These are phyloP conservation scores for Podaxis carcinomalis DNA, from an alignment of 768 basidiomycete genomes.

Conservation along the genomic window DNA sequence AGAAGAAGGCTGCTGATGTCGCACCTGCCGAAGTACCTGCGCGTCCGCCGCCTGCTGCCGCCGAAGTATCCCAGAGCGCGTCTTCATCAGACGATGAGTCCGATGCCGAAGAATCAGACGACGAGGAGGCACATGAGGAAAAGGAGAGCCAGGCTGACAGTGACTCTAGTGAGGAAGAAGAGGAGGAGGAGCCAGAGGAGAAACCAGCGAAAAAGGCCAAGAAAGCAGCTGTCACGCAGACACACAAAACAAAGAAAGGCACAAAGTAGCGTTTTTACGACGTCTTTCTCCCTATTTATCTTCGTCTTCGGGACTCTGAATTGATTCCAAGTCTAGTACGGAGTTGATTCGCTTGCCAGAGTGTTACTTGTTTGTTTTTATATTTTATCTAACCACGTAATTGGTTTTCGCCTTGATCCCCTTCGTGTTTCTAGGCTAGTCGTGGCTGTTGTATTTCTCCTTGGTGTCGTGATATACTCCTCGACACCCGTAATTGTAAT, in stretches of 20 bases:
- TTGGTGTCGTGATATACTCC: constrained; percentile 1
- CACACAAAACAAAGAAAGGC: constrained; percentile 7
- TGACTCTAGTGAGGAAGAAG: constrained; percentile 28
- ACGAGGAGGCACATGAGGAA: constrained; percentile 29
- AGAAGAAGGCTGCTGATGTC: constrained; percentile 19
- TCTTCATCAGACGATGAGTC: constrained; percentile 24
- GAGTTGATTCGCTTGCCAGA: constrained; percentile 5
- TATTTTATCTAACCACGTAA: constrained; percentile 19
- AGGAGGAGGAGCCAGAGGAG: constrained; percentile 24
- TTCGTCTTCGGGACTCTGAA: constrained; percentile 3
- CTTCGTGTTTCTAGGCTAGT: not conserved
- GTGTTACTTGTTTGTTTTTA: constrained; percentile 15
- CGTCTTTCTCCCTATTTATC: not conserved
- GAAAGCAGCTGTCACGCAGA: not conserved
- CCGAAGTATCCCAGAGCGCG: constrained; percentile 23
- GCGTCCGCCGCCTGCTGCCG: constrained; percentile 22
- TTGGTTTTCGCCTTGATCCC: not conserved
- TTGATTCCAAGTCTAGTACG: not conserved
- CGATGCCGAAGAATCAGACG: constrained; percentile 30
- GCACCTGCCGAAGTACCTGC: constrained; percentile 19
- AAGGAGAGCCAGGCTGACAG: constrained; percentile 19
- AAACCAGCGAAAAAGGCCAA: constrained; percentile 12
- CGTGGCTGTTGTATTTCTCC: constrained; percentile 7
- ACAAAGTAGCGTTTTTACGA: constrained; percentile 1
- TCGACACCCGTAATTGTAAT: constrained; percentile 11